Percentiles rank a stretch among this genome's conserved stretches.
Conservation (phyloP, 306 rosid genomes). For the Begonia loranthoides region DNA sequence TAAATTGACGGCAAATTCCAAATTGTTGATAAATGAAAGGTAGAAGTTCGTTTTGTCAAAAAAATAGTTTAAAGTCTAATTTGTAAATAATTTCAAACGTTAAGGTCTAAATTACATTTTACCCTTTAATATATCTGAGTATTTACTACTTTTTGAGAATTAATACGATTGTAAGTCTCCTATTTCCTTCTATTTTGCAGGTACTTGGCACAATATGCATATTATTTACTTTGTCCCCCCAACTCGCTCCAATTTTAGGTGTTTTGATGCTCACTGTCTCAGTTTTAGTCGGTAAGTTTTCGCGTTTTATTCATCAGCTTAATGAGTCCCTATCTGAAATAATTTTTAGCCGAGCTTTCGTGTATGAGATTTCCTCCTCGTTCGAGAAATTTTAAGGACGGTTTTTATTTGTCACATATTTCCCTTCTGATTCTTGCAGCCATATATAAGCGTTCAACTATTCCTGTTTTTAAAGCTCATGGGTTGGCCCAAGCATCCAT, state of each 20-base stretch:
- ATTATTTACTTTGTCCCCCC: constrained; percentile 74
- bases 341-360: no score
- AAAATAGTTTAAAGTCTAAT: no score
- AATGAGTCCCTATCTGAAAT: constrained; percentile 6
- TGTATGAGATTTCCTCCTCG: no score
- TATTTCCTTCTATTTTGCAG: constrained; percentile 32
- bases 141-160: background rate
- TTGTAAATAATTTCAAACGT: no score
- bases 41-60: no score
- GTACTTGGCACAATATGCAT: constrained; percentile 73
- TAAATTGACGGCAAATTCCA: no score
- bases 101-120: no score
- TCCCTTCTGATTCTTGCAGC: constrained; percentile 34
- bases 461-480: constrained; percentile 73
- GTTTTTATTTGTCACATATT: constrained; percentile 8
- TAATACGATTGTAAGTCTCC: constrained; percentile 2
- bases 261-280: constrained; percentile 62
- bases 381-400: background rate
- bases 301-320: constrained; percentile 1
- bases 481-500: constrained; percentile 85
- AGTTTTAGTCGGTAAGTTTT: constrained; percentile 57
- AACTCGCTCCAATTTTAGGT: constrained; percentile 84
- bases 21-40: no score
- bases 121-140: background rate
- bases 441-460: constrained; percentile 85